Percentiles rank a stretch among this genome's conserved stretches.
Conservation (phyloP, 2,329 filamentous ascomycete species). For the Aspergillus japonicus region DNA sequence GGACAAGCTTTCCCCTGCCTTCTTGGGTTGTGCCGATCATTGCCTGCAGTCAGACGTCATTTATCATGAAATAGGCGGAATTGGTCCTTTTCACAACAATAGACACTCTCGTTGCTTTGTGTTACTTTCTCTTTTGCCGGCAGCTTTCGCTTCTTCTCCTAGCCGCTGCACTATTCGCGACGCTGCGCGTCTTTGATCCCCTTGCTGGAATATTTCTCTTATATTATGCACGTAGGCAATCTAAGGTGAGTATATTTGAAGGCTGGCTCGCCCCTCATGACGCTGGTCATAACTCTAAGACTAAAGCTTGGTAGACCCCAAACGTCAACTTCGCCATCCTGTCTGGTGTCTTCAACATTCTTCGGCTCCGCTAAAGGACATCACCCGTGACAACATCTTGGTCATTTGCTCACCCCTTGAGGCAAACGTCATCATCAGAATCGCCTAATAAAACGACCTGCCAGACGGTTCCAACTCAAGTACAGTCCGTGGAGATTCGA, state of each 20-base stretch:
- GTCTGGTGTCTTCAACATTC: conserved; percentile 5
- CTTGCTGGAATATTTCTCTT: conserved; percentile 12
- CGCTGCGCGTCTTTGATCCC: conserved; percentile 17
- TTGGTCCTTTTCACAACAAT: conserved; percentile 5
- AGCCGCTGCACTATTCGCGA: conserved; percentile 5
- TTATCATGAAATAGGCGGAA: background rate
- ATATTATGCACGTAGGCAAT: conserved; percentile 18
- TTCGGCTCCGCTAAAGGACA: conserved; percentile 4
- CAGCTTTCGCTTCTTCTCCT: background rate
- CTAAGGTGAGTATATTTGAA: conserved; percentile 17
- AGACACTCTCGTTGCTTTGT: conserved; percentile 1
- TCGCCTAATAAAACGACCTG: background rate
- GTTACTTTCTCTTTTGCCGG: conserved; percentile 2
- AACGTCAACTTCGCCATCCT: conserved; percentile 6
- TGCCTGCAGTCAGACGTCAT: conserved; percentile 2
- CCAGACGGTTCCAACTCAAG: background rate
- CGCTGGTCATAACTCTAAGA: conserved; percentile 7
- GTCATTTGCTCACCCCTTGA: conserved; percentile 6
- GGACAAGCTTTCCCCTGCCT: background rate
- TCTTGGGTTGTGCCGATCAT: conserved; percentile 1
- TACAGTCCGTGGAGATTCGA: background rate
- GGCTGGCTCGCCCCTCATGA: conserved; percentile 12
- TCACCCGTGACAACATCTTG: conserved; percentile 7
- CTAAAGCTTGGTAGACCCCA: conserved; percentile 2
- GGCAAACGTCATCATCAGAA: conserved; percentile 1